Evolutionary conservation across 805 yeast species (phyloP).

Genomic region (Saccharomycopsis lassenensis): DNA sequence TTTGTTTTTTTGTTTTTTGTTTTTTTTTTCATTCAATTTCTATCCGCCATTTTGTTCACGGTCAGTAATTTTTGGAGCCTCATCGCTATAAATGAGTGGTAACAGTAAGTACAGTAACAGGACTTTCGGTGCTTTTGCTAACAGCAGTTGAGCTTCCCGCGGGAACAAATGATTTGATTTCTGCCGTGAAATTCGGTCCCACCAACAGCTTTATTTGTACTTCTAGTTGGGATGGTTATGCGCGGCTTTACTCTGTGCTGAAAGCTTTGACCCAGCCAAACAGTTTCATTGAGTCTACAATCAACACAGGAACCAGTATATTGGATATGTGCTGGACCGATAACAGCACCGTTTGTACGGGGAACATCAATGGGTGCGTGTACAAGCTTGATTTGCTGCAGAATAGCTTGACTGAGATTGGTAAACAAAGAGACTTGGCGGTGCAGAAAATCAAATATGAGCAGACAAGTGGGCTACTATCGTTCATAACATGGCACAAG

Average conservation of each 20-base stretch:
- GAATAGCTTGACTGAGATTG: background rate
- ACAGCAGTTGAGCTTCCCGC: constrained; percentile 7
- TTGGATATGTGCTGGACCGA: constrained; percentile 16
- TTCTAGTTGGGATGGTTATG: constrained; percentile 14
- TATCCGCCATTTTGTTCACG: no score
- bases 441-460: constrained; percentile 6
- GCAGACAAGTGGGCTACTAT: constrained; percentile 1
- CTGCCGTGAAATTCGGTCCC: constrained; percentile 10
- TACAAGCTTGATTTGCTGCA: constrained; percentile 4
- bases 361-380: constrained; percentile 14
- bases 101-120: no score
- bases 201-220: background rate
- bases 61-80: no score
- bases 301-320: constrained; percentile 10
- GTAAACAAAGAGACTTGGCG: constrained; percentile 3
- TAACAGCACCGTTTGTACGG: constrained; percentile 9
- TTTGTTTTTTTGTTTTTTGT: no score
- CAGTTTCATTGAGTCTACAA: background rate
- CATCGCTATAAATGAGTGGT: no score
- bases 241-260: constrained; percentile 4
- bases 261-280: background rate
- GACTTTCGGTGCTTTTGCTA: background rate
- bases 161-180: constrained; percentile 10
- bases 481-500: constrained; percentile 15
- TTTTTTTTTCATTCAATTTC: no score